Evolutionary conservation across 2,329 filamentous ascomycete species (phyloP), one percentile per base, ranked within the genome.

Genomic region (Sporothrix phasma): DNA sequence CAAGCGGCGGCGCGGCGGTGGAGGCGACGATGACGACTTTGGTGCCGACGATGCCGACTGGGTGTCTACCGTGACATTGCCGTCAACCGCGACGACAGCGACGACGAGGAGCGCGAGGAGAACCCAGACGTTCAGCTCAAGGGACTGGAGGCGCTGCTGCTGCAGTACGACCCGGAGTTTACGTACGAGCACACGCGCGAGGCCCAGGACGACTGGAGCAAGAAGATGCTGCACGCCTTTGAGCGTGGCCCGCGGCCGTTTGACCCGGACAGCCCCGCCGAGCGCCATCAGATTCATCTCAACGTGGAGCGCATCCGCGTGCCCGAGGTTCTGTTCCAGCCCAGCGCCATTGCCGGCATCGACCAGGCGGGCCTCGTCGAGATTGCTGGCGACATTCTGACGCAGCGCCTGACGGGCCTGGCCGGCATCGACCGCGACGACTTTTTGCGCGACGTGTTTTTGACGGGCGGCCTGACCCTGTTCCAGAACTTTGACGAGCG

Each of bases 21-120:
- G 91, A 7, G 90, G 88, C 3, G 93, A 97, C 72, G 94, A 99
- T 71, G 94, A 99, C 73, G 92, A 90, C 66, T 99, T 99, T 72
- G 94, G 94, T 64, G 92, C 92, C 59, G 93, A 99, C 74, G 94
- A 99, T 72, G 92, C 95, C 64, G 94, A 99, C 74, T 99, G 94
- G 94, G 91, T 65, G 91, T 99, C 15, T 99, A 99, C 76, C 88
- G 94, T 62, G 90, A 91, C 1, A 91, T 89, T 0, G 92, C 91
- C 60, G 88, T 89, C 7, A 82, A 81, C 69, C 72, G 87, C 79
- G 84, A 84, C 17, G 81, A 81, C 63, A 90, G 88, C 72, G 92
- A 97, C 69, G 89, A 97, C 66, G 89, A 93, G 70, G 92, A 96
- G 60, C 92, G 96, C 73, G 93, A 97, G 73, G 90, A 93, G 74